phyloP scores from a whole-genome alignment of 129 eudicot species.

The Rutidosis leptorrhynchoides region DNA sequence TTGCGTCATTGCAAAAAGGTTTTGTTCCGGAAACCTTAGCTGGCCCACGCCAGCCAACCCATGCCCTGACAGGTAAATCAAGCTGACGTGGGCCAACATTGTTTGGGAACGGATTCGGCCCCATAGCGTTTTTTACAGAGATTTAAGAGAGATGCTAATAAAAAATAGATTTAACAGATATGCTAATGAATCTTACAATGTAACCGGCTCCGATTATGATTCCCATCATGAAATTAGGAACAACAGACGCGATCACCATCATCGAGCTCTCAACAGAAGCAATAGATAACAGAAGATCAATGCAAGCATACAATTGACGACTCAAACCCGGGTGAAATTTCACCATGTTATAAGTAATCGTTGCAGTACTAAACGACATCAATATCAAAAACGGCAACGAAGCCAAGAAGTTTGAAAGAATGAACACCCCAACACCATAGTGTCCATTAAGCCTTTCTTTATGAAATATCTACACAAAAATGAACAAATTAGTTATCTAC shows the following conservation, averaged over 20 bases:
- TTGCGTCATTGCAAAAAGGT: too few relatives aligned
- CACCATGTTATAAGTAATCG: slow-evolving; percentile 67
- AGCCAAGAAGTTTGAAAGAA: slow-evolving; percentile 66
- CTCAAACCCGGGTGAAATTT: slow-evolving; percentile 50
- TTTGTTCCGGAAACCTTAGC: too few relatives aligned
- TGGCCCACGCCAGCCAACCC: too few relatives aligned
- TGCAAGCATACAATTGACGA: slow-evolving; percentile 38
- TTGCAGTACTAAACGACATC: slow-evolving; percentile 46
- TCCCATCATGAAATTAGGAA: slow-evolving; percentile 78
- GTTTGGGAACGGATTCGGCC: too few relatives aligned
- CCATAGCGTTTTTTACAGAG: too few relatives aligned
- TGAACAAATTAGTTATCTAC: not conserved
- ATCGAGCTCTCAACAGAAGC: slow-evolving; percentile 78
- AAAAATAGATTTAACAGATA: not conserved
- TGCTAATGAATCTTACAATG: slow-evolving; percentile 45
- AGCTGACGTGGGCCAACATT: too few relatives aligned
- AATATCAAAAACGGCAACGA: slow-evolving; percentile 63
- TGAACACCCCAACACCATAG: slow-evolving; percentile 67
- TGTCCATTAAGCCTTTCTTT: slow-evolving; percentile 69
- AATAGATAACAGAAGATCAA: slow-evolving; percentile 55
- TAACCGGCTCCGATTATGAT: slow-evolving; percentile 74
- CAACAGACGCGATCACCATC: slow-evolving; percentile 83
- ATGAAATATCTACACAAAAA: slow-evolving; percentile 45
- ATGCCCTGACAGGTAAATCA: too few relatives aligned
- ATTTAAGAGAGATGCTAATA: not conserved